These are phyloP conservation scores for Onygenales sp. DNA, from an alignment of 2,329 filamentous ascomycete genomes.

Conservation along the genomic window DNA sequence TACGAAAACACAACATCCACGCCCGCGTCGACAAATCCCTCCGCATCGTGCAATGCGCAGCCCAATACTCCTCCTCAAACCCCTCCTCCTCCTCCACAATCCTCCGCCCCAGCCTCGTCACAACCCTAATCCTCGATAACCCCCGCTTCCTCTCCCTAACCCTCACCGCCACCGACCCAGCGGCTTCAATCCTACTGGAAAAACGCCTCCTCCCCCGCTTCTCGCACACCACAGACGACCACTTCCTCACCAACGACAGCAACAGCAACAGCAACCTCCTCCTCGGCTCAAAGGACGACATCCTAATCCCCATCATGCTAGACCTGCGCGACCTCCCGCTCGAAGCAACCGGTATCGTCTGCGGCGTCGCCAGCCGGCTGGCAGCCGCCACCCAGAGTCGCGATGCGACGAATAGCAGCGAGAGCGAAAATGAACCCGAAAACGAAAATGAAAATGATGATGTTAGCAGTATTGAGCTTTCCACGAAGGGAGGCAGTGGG, in stretches of 20 bases:
- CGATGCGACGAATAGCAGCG: slow-evolving; percentile 18
- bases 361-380: slow-evolving; percentile 76
- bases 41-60: slow-evolving; percentile 73
- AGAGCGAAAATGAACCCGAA: background rate
- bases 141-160: slow-evolving; percentile 43
- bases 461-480: background rate
- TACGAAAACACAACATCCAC: slow-evolving; percentile 66
- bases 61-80: slow-evolving; percentile 40
- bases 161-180: slow-evolving; percentile 34
- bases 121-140: slow-evolving; percentile 27
- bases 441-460: background rate
- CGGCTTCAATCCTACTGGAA: slow-evolving; percentile 38
- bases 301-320: slow-evolving; percentile 76
- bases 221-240: slow-evolving; percentile 34
- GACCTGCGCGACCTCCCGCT: slow-evolving; percentile 72
- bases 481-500: background rate
- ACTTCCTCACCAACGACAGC: slow-evolving; percentile 21
- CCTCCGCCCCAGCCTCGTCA: slow-evolving; percentile 29
- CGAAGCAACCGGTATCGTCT: slow-evolving; percentile 90
- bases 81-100: slow-evolving; percentile 26
- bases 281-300: slow-evolving; percentile 60
- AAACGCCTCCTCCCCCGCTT: slow-evolving; percentile 51
- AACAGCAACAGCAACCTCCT: slow-evolving; percentile 53
- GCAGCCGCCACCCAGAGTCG: slow-evolving; percentile 58
- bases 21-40: slow-evolving; percentile 62